Evolutionary conservation across 1,284 basidiomycete species (phyloP).

Genomic region (Grifola frondosa): DNA sequence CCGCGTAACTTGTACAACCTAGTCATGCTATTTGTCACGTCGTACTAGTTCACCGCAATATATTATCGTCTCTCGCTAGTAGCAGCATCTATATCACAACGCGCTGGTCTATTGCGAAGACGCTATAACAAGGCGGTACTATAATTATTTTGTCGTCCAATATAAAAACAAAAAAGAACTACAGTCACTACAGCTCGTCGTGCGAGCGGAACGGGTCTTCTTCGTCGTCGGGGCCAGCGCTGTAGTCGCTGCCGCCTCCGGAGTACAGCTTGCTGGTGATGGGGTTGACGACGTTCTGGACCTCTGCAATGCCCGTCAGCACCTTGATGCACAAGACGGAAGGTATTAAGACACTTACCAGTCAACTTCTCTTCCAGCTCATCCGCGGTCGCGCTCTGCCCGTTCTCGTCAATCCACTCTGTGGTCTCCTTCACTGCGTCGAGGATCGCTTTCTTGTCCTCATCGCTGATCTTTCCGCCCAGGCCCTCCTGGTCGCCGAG

Average conservation of each 20-base stretch:
- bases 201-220: slow-evolving; percentile 60
- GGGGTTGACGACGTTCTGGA: slow-evolving; percentile 61
- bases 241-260: slow-evolving; percentile 34
- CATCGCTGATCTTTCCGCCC: slow-evolving; percentile 83
- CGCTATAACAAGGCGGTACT: slow-evolving; percentile 21
- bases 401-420: slow-evolving; percentile 89
- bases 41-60: too few relatives aligned
- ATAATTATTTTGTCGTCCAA: slow-evolving; percentile 22
- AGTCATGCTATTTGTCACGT: too few relatives aligned
- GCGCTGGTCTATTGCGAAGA: slow-evolving; percentile 21
- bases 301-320: slow-evolving; percentile 37
- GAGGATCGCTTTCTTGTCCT: slow-evolving; percentile 89
- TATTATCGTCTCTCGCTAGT: too few relatives aligned
- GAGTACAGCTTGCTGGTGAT: slow-evolving; percentile 79
- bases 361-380: slow-evolving; percentile 90
- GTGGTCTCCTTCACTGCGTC: slow-evolving; percentile 85
- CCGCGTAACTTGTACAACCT: too few relatives aligned
- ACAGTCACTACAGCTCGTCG: slow-evolving; percentile 58
- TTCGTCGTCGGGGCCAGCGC: slow-evolving; percentile 42
- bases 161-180: slow-evolving; percentile 21
- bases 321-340: not conserved
- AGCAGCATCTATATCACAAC: too few relatives aligned
- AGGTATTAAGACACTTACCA: slow-evolving; percentile 34
- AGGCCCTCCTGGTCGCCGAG: slow-evolving; percentile 86
- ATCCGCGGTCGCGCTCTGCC: slow-evolving; percentile 75